Base-by-base conservation (phyloP, 2,329 filamentous ascomycete genomes). In the Monilinia fructicola region DNA sequence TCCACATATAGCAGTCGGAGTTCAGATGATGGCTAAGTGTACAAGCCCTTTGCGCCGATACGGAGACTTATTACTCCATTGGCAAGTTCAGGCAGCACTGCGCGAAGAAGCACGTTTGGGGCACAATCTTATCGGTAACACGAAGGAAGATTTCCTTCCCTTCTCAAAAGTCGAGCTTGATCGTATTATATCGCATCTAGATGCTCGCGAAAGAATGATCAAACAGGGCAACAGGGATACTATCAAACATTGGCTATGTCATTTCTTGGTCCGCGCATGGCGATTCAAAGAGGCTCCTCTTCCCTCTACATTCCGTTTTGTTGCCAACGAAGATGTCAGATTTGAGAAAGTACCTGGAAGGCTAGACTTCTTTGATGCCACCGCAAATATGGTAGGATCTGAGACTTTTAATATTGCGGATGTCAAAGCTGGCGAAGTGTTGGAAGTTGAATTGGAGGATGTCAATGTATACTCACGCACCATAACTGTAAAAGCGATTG, bases 11-110 rank as follows among this genome's bases (percentile, higher is more conserved):
- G 79, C 83, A 54, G 80, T 89, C 67, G 88, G 87, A 23, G 74
- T 84, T 1, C 81, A 85, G 64, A 83, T 84, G 78, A 89, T 90
- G 75, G 79, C 84, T 67, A 89, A 87, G 71, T 83, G 83, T 50
- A 90, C 88, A 10, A 88, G 85, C 60, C 88, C 88, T 23, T 80
- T 90, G n/a, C 85, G 88, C 44, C 83, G 88, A 54, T 90, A 83
- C 76, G 77, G 80, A 6, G 88, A 90, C 75, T 77, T 90, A 56
- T 74, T 90, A 42, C 81, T 84, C 1, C 87, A 90, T 77, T 90
- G 86, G 85, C 87, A 90, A 75, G 84, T 90, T 69, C 83, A 88
- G 72, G 83, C 83, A 2, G 82, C 85, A 12, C 77, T 90, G 42
- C 72, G 79, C 11, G 78, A 81, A 69, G 82, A 84, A 74, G 69